Conservation (phyloP, 371 early-diverging fungal species). For the Phascolomyces articulosus region DNA sequence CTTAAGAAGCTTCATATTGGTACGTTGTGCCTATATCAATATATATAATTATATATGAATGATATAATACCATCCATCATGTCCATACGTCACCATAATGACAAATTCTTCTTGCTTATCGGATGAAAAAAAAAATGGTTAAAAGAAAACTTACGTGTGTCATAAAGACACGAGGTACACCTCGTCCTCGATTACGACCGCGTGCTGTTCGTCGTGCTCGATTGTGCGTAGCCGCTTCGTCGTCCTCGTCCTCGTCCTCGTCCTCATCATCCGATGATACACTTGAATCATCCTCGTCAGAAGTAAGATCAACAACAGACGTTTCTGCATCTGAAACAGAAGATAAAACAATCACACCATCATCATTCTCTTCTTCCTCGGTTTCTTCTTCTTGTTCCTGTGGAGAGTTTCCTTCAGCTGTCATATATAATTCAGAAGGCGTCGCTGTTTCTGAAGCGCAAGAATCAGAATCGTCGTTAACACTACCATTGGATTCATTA, state of each 20-base stretch:
- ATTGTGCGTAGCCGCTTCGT: not conserved
- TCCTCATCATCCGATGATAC: too few relatives aligned
- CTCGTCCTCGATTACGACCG: too few relatives aligned
- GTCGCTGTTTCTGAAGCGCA: not conserved
- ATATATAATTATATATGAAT: not conserved
- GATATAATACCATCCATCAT: too few relatives aligned
- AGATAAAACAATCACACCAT: not conserved
- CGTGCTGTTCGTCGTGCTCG: not conserved
- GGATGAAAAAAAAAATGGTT: too few relatives aligned
- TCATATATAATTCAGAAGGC: not conserved
- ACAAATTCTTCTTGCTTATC: too few relatives aligned
- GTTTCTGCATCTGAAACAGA: not conserved
- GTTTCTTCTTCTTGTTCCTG: too few relatives aligned
- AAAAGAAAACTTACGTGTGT: not conserved
- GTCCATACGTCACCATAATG: too few relatives aligned
- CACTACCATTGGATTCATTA: not conserved
- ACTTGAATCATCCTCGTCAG: not conserved
- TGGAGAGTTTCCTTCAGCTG: too few relatives aligned
- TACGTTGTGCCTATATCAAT: constrained; percentile 21
- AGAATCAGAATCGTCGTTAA: too few relatives aligned
- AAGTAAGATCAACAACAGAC: not conserved
- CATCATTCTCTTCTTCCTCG: not conserved
- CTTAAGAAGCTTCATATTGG: constrained; percentile 27
- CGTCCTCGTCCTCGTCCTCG: not conserved
- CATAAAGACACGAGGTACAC: too few relatives aligned